These are phyloP conservation scores for Ceratobasidium theobromae DNA, from an alignment of 1,284 basidiomycete genomes.

Conservation along the genomic window DNA sequence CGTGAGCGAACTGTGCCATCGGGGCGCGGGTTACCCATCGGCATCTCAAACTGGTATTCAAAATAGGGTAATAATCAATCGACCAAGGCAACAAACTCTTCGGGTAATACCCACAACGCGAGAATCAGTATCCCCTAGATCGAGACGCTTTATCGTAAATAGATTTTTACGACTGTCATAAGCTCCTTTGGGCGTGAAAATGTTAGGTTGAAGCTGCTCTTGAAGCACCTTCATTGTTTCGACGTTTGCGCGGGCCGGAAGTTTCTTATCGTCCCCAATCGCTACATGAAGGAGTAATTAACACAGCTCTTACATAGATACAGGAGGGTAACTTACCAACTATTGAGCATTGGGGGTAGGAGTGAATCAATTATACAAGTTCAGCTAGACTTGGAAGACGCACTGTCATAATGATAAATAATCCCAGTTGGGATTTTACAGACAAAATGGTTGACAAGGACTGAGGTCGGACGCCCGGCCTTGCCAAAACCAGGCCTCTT, in stretches of 20 bases:
- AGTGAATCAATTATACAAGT: background rate
- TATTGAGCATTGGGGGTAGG: background rate
- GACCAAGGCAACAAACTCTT: background rate
- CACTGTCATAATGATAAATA: slow-evolving; percentile 35
- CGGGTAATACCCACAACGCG: background rate
- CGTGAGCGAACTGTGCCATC: slow-evolving; percentile 17
- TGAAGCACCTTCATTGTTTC: slow-evolving; percentile 34
- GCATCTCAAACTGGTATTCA: slow-evolving; percentile 62
- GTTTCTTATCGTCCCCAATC: slow-evolving; percentile 30
- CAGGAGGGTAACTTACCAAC: slow-evolving; percentile 19
- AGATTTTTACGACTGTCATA: slow-evolving; percentile 40
- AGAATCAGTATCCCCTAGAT: slow-evolving; percentile 51
- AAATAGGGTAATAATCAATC: background rate
- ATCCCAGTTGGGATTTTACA: slow-evolving; percentile 28
- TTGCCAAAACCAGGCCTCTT: slow-evolving; percentile 62
- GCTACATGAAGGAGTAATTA: background rate
- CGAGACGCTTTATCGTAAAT: slow-evolving; percentile 58
- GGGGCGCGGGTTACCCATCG: slow-evolving; percentile 42
- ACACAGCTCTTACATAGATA: background rate
- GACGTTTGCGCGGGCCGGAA: slow-evolving; percentile 32
- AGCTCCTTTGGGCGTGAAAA: slow-evolving; percentile 33
- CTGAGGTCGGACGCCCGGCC: slow-evolving; percentile 52
- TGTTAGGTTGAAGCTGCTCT: slow-evolving; percentile 27
- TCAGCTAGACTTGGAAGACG: background rate
- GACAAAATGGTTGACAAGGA: slow-evolving; percentile 43